Evolutionary conservation across 371 early-diverging fungal genomes (phyloP).

Genomic region (Mucor saturninus): DNA sequence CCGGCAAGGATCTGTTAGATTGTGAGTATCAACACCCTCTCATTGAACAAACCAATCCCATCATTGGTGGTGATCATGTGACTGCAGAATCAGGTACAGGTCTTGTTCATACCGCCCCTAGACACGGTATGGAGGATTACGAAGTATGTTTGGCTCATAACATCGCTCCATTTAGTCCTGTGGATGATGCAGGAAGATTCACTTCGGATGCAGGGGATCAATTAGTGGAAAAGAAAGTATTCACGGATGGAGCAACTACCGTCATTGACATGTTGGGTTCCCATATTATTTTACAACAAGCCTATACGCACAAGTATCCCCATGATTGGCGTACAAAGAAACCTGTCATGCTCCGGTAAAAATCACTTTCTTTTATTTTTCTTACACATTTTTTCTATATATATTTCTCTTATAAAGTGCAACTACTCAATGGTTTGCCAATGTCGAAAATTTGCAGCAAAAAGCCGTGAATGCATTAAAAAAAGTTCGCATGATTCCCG

Average conservation of each 20-base stretch:
- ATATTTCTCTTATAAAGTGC: conserved; percentile 49
- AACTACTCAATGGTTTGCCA: conserved; percentile 91
- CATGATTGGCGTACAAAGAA: conserved; percentile 93
- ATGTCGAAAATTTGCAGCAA: conserved; percentile 65
- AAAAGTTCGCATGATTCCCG: conserved; percentile 65
- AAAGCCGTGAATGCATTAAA: conserved; percentile 64
- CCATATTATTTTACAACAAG: conserved; percentile 41
- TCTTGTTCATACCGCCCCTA: conserved; percentile 94
- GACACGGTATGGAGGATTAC: conserved; percentile 96
- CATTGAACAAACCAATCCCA: conserved; percentile 38
- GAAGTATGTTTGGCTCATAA: conserved; percentile 68
- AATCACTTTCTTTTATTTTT: neutral
- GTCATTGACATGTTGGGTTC: conserved; percentile 63
- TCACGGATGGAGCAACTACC: conserved; percentile 64
- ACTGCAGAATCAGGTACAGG: conserved; percentile 87
- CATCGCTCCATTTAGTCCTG: conserved; percentile 67
- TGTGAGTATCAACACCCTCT: conserved; percentile 78
- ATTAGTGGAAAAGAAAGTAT: conserved; percentile 68
- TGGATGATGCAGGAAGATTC: conserved; percentile 85
- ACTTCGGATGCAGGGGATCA: conserved; percentile 70
- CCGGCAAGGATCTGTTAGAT: conserved; percentile 70
- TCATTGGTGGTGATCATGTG: conserved; percentile 80
- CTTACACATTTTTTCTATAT: neutral
- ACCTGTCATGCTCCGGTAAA: conserved; percentile 77
- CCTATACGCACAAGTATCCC: conserved; percentile 82